Evolutionary conservation across 805 yeast species (phyloP).

Genomic region (Suhomyces sp.): DNA sequence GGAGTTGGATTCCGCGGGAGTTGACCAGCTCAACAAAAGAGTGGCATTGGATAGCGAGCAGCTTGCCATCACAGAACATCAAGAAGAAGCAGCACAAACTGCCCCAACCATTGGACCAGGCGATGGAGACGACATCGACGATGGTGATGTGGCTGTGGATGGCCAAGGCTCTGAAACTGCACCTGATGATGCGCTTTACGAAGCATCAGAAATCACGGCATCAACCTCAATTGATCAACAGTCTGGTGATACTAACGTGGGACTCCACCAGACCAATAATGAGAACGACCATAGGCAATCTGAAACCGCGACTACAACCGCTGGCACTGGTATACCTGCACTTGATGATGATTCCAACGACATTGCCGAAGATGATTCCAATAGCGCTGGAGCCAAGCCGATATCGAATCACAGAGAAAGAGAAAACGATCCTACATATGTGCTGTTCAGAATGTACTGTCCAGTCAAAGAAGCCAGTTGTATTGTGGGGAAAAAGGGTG

Average conservation of each 20-base stretch:
- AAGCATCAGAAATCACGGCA: not conserved
- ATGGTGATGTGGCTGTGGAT: conserved; percentile 1
- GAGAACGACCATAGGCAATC: no score
- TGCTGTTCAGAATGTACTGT: conserved; percentile 72
- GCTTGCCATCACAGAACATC: conserved; percentile 41
- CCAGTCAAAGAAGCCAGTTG: conserved; percentile 72
- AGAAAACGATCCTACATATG: conserved; percentile 57
- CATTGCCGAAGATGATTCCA: conserved; percentile 1
- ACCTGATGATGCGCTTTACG: not conserved
- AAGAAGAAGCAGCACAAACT: conserved; percentile 42
- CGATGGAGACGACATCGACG: conserved; percentile 6
- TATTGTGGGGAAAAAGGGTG: conserved; percentile 82
- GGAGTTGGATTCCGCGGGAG: conserved; percentile 42
- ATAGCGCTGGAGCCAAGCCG: conserved; percentile 24
- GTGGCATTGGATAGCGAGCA: conserved; percentile 70
- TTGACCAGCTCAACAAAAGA: conserved; percentile 58
- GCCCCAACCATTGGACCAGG: conserved; percentile 33
- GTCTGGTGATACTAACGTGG: not conserved
- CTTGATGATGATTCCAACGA: conserved; percentile 1
- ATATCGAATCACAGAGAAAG: conserved; percentile 40
- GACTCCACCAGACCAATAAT: no score
- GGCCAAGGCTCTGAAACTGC: not conserved
- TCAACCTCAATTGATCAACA: not conserved
- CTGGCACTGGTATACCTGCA: not conserved
- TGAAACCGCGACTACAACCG: no score